These are phyloP conservation scores for Tricladium varicosporioides DNA, from an alignment of 2,329 filamentous ascomycete species.

Conservation along the genomic window DNA sequence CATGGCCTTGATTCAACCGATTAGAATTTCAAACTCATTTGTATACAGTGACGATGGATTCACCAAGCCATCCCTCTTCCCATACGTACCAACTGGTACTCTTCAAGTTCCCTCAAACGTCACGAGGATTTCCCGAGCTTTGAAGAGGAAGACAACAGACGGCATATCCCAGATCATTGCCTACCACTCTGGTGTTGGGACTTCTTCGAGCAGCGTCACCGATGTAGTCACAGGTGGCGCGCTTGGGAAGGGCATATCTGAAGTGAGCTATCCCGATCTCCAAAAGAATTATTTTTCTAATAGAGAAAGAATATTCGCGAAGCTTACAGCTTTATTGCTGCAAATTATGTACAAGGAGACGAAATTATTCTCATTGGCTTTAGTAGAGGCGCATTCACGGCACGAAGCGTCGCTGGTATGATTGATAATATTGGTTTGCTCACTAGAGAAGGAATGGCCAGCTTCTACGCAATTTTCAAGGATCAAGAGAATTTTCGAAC, in stretches of 20 bases:
- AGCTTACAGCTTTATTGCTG: constrained; percentile 46
- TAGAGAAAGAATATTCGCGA: constrained; percentile 42
- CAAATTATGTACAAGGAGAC: constrained; percentile 39
- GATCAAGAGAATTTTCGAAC: constrained; percentile 35
- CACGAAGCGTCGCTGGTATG: constrained; percentile 37
- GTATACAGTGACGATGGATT: constrained; percentile 29
- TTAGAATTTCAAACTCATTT: constrained; percentile 1
- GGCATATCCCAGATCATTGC: constrained; percentile 55
- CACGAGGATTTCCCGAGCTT: constrained; percentile 56
- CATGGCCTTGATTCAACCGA: no score
- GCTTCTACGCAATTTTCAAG: constrained; percentile 43
- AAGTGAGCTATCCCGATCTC: constrained; percentile 16
- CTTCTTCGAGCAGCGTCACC: constrained; percentile 46
- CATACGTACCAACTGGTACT: constrained; percentile 59
- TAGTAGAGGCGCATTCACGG: constrained; percentile 43
- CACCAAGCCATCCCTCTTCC: constrained; percentile 35
- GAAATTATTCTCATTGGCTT: constrained; percentile 41
- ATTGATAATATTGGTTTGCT: constrained; percentile 36
- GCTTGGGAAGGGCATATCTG: constrained; percentile 50
- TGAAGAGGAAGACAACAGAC: constrained; percentile 50
- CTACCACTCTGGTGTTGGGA: constrained; percentile 61
- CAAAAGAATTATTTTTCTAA: background rate
- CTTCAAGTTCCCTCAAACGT: constrained; percentile 59
- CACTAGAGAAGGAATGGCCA: constrained; percentile 41
- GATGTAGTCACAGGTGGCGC: constrained; percentile 53